Percentiles rank a stretch among this genome's conserved stretches.
These are phyloP conservation scores for Penicillium sp. DNA, from an alignment of 2,329 filamentous ascomycete genomes.

Conservation along the genomic window DNA sequence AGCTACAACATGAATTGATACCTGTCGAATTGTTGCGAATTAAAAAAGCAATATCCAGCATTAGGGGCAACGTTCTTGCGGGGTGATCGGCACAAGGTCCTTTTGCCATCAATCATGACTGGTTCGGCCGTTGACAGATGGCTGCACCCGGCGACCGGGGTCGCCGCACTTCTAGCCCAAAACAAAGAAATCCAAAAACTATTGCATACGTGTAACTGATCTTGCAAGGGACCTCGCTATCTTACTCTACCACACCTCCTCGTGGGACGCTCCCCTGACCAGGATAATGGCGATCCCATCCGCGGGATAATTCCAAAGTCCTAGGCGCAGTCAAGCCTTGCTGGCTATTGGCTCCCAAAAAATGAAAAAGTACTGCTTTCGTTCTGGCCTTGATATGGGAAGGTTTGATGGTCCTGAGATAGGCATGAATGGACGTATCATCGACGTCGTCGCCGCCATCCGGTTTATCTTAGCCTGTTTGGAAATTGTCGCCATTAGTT, in stretches of 20 bases:
- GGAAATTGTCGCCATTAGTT: background rate
- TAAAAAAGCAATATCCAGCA: background rate
- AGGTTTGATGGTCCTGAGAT: background rate
- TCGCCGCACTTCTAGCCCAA: background rate
- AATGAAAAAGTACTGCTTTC: background rate
- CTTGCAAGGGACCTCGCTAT: background rate
- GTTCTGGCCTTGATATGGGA: background rate
- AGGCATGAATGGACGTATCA: background rate
- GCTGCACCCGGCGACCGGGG: background rate
- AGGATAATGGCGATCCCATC: background rate
- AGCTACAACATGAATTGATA: background rate
- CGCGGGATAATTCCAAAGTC: background rate
- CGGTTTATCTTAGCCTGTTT: background rate
- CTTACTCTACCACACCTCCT: background rate
- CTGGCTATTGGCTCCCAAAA: background rate
- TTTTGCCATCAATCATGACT: constrained; percentile 1
- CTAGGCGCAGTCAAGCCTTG: constrained; percentile 4
- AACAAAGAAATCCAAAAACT: constrained; percentile 2
- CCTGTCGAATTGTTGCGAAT: background rate
- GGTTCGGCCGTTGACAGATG: constrained; percentile 9
- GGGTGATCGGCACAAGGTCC: background rate
- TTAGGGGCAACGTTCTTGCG: constrained; percentile 1
- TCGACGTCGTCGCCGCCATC: background rate
- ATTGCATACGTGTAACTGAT: constrained; percentile 9
- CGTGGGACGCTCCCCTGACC: too few species aligned